Evolutionary conservation across 495 filamentous ascomycete species (phyloP), one percentile per base, ranked within the genome.

Genomic region (Penicillium subrubescens): DNA sequence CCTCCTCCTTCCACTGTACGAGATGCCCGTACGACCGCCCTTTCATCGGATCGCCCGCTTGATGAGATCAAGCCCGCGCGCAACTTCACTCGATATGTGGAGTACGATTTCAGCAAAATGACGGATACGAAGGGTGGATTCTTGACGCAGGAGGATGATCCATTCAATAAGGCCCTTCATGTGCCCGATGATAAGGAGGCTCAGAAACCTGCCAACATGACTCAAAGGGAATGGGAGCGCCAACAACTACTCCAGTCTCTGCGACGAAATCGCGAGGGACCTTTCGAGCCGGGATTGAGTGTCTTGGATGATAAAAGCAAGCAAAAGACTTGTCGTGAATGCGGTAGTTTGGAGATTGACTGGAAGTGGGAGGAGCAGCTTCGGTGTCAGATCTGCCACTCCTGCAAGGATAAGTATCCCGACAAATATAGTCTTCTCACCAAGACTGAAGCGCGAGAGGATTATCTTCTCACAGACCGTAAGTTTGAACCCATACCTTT

Each of bases 91-190:
- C 92, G 93, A 76, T 98, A 89, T 77, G 92, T 99, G 67, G 95
- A 99, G 62, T 97, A 97, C 75, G 96, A 99, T 79, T 93, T 99
- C 67, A 92, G 89, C 66, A 93, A 93, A 79, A 99, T 99, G 92
- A 94, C 89, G 15, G 95, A 99, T 73, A 97, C 95, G 8, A 97
- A 97, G 69, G 95, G 95, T 46, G 95, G 95, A 0, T 99, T 99
- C 74, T 74, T 99, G 64, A 90, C 88, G 27, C 82, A 84, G 0
- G 90, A 93, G 63, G 95, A 99, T 71, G 95, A 99, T 73, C 95
- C 95, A 1, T 87, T 87, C 74, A 97, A 96, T 70, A 90, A 88
- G 61, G 89, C 88, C 6, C 79, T 96, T 63, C 85, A 92, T 57
- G 77, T 82, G 0, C 77, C 75, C 1, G 77, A 84, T 61, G 72